Conservation (phyloP, 495 filamentous ascomycete species). For the Aspergillus ostianus region DNA sequence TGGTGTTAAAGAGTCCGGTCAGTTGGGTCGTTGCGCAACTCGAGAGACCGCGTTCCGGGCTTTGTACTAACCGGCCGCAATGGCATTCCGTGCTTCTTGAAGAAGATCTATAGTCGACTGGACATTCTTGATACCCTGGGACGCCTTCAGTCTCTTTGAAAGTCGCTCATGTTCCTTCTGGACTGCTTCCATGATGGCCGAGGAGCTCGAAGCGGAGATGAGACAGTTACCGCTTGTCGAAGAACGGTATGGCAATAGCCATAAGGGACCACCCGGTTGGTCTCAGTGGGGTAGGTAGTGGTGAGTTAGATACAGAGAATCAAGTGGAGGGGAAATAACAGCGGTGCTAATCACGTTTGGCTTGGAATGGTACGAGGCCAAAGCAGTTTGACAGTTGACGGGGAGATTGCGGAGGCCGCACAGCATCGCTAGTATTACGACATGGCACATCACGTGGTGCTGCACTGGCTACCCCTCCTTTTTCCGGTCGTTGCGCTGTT, state of each 20-base stretch:
- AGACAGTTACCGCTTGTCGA: conserved; percentile 8
- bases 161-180: conserved; percentile 71
- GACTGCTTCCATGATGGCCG: conserved; percentile 63
- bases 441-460: conserved; percentile 15
- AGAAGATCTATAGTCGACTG: conserved; percentile 78
- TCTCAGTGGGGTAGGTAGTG: not conserved
- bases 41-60: conserved; percentile 9
- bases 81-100: conserved; percentile 64
- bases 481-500: not conserved
- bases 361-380: not conserved
- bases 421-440: conserved; percentile 11
- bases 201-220: conserved; percentile 13
- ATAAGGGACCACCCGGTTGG: conserved; percentile 5
- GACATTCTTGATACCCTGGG: conserved; percentile 67
- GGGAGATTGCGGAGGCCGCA: not conserved
- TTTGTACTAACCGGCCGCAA: conserved; percentile 57
- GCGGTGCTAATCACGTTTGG: not conserved
- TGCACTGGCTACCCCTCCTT: conserved; percentile 7
- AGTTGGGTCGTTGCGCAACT: not conserved
- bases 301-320: not conserved
- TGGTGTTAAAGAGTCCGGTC: conserved; percentile 21
- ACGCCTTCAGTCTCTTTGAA: conserved; percentile 65
- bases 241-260: conserved; percentile 13
- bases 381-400: not conserved
- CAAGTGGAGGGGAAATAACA: not conserved